Evolutionary conservation across 208 protist genomes (phyloP).

Genomic region (Acanthamoeba culbertsoni): DNA sequence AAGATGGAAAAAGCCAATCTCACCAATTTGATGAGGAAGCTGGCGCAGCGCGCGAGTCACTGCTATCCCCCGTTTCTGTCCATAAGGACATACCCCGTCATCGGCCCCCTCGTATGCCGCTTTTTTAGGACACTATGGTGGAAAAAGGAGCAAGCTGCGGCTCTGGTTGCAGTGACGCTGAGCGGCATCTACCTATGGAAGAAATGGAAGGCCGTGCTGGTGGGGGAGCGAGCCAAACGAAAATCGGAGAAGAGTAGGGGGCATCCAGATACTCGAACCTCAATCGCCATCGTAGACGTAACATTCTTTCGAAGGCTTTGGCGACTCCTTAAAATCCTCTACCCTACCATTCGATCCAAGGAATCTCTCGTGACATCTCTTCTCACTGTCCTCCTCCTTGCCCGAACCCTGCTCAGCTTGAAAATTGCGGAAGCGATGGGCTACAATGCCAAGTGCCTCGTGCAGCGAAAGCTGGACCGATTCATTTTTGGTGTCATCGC

Average conservation of each 20-base stretch:
- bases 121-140: not conserved
- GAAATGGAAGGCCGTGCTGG: not conserved
- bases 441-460: not conserved
- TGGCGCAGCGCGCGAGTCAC: not conserved
- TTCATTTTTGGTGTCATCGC: not conserved
- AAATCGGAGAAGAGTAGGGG: not conserved
- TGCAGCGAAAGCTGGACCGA: not conserved
- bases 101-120: not conserved
- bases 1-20: constrained; percentile 14
- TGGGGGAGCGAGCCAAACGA: not conserved
- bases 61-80: not conserved
- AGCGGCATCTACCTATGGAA: not conserved
- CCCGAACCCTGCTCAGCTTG: not conserved
- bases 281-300: not conserved
- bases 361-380: not conserved
- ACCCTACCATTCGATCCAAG: not conserved
- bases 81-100: not conserved
- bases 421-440: not conserved
- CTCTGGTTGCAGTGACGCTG: not conserved
- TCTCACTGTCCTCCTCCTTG: not conserved
- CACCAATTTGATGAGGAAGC: not conserved
- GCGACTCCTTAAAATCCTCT: not conserved
- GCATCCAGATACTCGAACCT: not conserved
- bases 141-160: not conserved
- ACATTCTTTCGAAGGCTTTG: not conserved